Conservation (phyloP, 371 early-diverging fungal genomes). For the Apophysomyces variabilis region DNA sequence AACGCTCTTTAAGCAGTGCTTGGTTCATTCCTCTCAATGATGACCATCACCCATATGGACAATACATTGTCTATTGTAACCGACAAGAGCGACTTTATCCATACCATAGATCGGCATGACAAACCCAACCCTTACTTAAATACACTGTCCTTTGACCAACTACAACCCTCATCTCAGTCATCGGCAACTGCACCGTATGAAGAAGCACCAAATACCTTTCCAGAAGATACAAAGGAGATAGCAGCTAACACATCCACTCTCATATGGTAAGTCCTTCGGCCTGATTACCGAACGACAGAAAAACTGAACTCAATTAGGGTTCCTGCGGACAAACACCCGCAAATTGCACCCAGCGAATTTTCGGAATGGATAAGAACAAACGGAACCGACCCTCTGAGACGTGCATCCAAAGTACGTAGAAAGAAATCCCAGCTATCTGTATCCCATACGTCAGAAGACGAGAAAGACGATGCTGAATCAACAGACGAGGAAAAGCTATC, state of each 20-base stretch:
- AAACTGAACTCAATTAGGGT: conserved; percentile 19
- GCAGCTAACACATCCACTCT: background rate
- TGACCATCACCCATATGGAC: conserved; percentile 1
- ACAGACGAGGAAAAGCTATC: background rate
- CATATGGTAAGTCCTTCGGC: background rate
- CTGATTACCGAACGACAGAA: background rate
- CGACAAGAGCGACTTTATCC: background rate
- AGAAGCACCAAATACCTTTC: background rate
- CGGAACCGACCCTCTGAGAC: conserved; percentile 13
- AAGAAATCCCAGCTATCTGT: conserved; percentile 1
- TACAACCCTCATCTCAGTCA: conserved; percentile 6
- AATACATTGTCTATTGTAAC: background rate
- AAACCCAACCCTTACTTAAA: background rate
- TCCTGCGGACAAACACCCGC: conserved; percentile 33
- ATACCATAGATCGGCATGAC: background rate
- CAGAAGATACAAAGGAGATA: background rate
- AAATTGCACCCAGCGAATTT: conserved; percentile 36
- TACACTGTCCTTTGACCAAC: background rate
- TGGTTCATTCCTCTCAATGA: background rate
- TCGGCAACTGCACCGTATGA: background rate
- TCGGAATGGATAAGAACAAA: conserved; percentile 26
- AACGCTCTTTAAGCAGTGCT: background rate
- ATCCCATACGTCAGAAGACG: conserved; percentile 2
- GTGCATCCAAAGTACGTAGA: background rate
- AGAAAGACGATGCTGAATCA: background rate